Base-by-base conservation (phyloP, 352 stramenopile species). In the Pythium oligandrum region DNA sequence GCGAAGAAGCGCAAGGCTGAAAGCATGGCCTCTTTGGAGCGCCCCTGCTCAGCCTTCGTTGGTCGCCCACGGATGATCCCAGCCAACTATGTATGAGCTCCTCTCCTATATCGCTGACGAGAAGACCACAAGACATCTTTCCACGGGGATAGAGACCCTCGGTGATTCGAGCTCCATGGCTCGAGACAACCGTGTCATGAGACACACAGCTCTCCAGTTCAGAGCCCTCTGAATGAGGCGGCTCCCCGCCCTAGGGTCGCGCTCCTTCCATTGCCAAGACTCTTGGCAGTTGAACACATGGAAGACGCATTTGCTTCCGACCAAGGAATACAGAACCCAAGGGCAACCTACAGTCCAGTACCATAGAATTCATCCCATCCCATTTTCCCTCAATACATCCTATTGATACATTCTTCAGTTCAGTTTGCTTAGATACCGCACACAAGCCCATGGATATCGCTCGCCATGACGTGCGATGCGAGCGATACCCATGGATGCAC, bases 51-150 rank as follows among this genome's bases (percentile, higher is more conserved):
- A 2, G 46, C 66, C 1, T 71, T 73, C 57, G 53, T 70, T 26
- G 57, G 61, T 33, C 70, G 64, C 8, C 63, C 67, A 31, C 64
- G 61, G 36, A 72, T 81, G 67, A 80, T 81, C 52, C 63, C 71
- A 26, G 69, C 64, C 57, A 76, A 78, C 51, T 78, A 73, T 43
- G 70, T 70, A 31, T 82, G 60, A 78, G 35, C 17, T 26, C 17
- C 37, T 44, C 32, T 6, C 31, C 3, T 10, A 44, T 9, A 32
- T 33, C n/a, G 34, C 11, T 30, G 33, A 33, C 56, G 31, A 48
- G 17, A 26, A 26, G 17, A 26, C 17, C 17, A 26, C 17, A 26
- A 26, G 17, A 26, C 17, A 26, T 26, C 17, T 26, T 26, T 26
- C 17, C 17, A 26, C 17, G 17, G 17, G 17, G 17, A 26, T 26